A percentile compares a stretch with the other conserved stretches of the same genome.
phyloP scores from a whole-genome alignment of 2,329 filamentous ascomycete species.

The Scedosporium aurantiacum region DNA sequence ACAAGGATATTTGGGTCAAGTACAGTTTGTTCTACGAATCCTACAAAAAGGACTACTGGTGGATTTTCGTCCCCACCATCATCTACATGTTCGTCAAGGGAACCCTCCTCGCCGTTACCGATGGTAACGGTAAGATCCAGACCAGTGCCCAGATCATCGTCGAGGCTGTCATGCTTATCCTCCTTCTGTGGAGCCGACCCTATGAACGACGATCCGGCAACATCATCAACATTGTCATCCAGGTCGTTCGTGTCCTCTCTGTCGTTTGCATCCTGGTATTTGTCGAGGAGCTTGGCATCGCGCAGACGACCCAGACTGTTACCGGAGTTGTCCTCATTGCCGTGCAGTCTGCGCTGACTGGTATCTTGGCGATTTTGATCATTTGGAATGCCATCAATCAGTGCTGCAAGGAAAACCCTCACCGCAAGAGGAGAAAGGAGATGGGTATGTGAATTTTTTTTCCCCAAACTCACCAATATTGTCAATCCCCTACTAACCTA shows the following conservation, averaged over 20 bases:
- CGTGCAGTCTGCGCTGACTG: slow-evolving; percentile 79
- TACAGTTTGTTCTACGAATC: slow-evolving; percentile 97
- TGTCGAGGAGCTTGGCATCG: slow-evolving; percentile 82
- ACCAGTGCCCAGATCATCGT: slow-evolving; percentile 69
- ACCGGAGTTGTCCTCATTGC: slow-evolving; percentile 87
- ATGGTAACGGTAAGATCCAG: slow-evolving; percentile 78
- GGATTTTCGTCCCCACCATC: slow-evolving; percentile 85
- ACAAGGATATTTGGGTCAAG: slow-evolving; percentile 85
- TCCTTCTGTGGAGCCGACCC: slow-evolving; percentile 77
- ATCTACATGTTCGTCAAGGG: slow-evolving; percentile 87
- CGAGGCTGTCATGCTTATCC: slow-evolving; percentile 64
- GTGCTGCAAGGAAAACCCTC: slow-evolving; percentile 79
- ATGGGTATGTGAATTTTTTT: slow-evolving; percentile 51
- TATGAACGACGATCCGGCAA: slow-evolving; percentile 81
- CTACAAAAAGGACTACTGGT: slow-evolving; percentile 93
- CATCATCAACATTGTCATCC: slow-evolving; percentile 87
- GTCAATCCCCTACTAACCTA: slow-evolving; percentile 17
- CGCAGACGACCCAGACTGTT: slow-evolving; percentile 86
- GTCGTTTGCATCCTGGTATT: slow-evolving; percentile 85
- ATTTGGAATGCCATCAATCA: slow-evolving; percentile 77
- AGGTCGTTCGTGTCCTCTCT: slow-evolving; percentile 78
- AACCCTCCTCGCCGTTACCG: slow-evolving; percentile 69
- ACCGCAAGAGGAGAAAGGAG: slow-evolving; percentile 79
- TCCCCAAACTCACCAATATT: slow-evolving; percentile 4
- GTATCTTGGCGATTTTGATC: slow-evolving; percentile 74